Base-by-base conservation (phyloP, 139 green algal genomes). In the Limnomonas spitsbergensis region DNA sequence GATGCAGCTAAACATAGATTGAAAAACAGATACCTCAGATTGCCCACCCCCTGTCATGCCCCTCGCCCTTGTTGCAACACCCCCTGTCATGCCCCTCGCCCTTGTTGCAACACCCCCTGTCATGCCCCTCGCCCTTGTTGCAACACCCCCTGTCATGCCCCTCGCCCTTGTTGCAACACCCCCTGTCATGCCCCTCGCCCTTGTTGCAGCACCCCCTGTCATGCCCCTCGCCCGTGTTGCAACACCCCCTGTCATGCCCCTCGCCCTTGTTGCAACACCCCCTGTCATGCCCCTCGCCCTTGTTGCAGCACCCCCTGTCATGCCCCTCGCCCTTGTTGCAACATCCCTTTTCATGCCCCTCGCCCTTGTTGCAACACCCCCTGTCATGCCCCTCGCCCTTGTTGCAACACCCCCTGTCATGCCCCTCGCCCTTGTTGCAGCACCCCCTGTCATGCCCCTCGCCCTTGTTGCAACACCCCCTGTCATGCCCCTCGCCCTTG, bases 281-380 rank as follows among this genome's bases (percentile, higher is more conserved):
- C 54, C 3, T 26, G 54, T 27, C 20, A 7, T 9, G 24, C 27
- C 32, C 6, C 29, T 6, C 20, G 6, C 4, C 20, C 54, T 69
- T 69, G 27, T 34, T n/a, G n/a, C 9, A 53, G n/a, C 32, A 47
- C 26, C 36, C 3, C 36, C 34, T 7, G 4, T 74, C 67, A 6
- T 4, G 3, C 14, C 36, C 32, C 71, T 7, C 31, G 84, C 86
- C 86, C 68, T 81, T 94, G 81, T 95, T n/a, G n/a, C n/a, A n/a
- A n/a, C 20, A 61, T 20, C 14, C 14, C 47, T 29, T 61, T 14
- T 61, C 14, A 61, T 40, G 6, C 24, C 27, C 26, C 38, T 38
- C 40, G 32, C 38, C 40, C 38, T 14, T 61, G 9, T 29, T 38
- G 24, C 20, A 66, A 38, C 71, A 77, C 6, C 4, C 4, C 32